Evolutionary conservation across 441 rosid species (phyloP), one percentile per base, ranked within the genome.

Genomic region (Isatis lusitanica): DNA sequence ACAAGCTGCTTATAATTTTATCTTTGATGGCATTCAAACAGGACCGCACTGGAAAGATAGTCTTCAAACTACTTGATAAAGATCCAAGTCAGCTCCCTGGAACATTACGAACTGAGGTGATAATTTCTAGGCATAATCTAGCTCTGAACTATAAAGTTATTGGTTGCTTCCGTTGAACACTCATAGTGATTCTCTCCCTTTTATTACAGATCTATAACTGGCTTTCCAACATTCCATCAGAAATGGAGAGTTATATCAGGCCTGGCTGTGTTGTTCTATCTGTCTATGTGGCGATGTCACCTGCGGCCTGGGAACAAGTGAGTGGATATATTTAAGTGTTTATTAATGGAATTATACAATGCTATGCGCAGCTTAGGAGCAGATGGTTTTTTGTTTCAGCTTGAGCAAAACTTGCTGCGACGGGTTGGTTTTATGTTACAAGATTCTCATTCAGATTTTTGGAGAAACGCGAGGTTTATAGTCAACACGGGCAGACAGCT

Each of bases 211-310:
- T 89, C 68, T 88, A 78, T 82, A 87, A 82, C 77, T 93, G 98
- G 98, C 97, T 90, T 78, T 89, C 94, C 36, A 93, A 57, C 80
- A 83, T 95, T 82, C 98, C 98, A 43, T 83, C 92, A 43, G 98
- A 93, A 65, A 90, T 93, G 98, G 98, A 93, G 83, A 91, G 98
- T 82, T 91, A 89, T 85, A 93, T 93, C 71, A 89, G 98, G 77
- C 97, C 97, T 55, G 98, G 98, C 39, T 93, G 98, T 74, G 90
- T 93, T 78, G 87, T 93, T 64, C 84, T 93, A 51, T 85, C 97
- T 5, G 69, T 93, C 51, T 93, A 90, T 74, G 35, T 93, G 70
- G 89, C 94, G 1, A 93, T 93, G 97, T 56, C 91, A 65, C 76
- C 83, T 68, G 59, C 80, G 46, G 81, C 85, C 0, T 93, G 98